Conservation (phyloP, 768 basidiomycete genomes). For the Phaffia australis region DNA sequence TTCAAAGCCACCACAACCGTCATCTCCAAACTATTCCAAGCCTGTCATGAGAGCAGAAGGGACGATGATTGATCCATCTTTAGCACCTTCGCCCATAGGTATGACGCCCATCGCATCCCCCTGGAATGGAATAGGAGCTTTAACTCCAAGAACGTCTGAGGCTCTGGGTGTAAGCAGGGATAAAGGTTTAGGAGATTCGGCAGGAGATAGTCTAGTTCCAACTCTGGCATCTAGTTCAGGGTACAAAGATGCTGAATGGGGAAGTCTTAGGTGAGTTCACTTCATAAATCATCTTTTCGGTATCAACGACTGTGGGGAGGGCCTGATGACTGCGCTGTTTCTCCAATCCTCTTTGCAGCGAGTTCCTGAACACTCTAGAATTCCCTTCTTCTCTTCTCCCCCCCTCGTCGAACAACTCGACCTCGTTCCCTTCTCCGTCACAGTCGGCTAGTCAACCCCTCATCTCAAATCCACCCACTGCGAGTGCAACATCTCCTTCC, state of each 20-base stretch:
- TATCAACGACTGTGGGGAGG: background rate
- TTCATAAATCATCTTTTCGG: background rate
- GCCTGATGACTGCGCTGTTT: no score
- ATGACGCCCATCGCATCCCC: slow-evolving; percentile 13
- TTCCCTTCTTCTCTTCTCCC: background rate
- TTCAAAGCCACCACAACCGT: background rate
- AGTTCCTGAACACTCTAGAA: slow-evolving; percentile 9
- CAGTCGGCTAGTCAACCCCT: no score
- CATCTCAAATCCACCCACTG: no score
- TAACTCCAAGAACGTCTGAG: background rate
- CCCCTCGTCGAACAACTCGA: background rate
- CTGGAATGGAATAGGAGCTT: background rate
- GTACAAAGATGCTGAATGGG: slow-evolving; percentile 8
- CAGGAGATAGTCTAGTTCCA: background rate
- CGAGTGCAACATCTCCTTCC: no score
- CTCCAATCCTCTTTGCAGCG: background rate
- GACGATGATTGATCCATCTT: background rate
- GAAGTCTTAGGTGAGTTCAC: slow-evolving; percentile 3
- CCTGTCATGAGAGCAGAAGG: background rate
- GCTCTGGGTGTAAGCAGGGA: background rate
- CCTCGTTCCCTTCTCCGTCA: no score
- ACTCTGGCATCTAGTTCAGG: slow-evolving; percentile 10
- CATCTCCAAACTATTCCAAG: background rate
- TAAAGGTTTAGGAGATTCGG: background rate
- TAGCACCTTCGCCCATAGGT: slow-evolving; percentile 11